Base-by-base conservation (phyloP, 164 flowering plant genomes). In the Vitis cinerea region DNA sequence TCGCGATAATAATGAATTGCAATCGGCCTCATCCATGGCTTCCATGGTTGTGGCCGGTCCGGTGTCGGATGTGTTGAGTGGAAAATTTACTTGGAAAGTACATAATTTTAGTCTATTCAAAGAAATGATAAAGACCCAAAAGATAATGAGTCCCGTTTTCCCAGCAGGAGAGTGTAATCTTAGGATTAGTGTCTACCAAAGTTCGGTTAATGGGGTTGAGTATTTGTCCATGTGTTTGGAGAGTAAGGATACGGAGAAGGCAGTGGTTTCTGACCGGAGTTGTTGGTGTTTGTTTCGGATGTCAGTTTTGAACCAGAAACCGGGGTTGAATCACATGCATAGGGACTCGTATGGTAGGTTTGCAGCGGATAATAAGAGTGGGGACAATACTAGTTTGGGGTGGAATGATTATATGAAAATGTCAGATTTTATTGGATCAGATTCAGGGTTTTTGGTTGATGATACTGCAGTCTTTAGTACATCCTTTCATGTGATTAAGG, bases 381-480 rank as follows among this genome's bases (percentile, higher is more conserved):
- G 99, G 59, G 99, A 94, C 67, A 94, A 94, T 70, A 91, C 97
- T 1, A 94, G 97, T 74, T 82, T 94, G 73, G 99, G 99, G 1
- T 92, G 99, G 99, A 94, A 92, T 84, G 99, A 94, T 76, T 94
- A 92, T 68, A 92, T 94, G 97, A 92, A 89, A 75, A 94, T 94
- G 99, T 71, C 80, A 10, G 99, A 94, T 74, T 94, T 94, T 75
- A 37, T 87, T 56, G 88, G 86, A 19, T 64, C 58, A 0, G 95
- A 90, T 2, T 65, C 88, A 0, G 99, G 99, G 59, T 94, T 84
- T 77, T 77, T 94, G 77, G 85, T 90, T 65, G 97, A 94, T 59
- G 95, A 94, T 68, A 92, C 95, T 56, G 97, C 97, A 1, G 90
- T 87, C 17, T 94, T 94, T 72, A 92, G 93, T 68, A 84, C 97